Evolutionary conservation across 345 rosid species (phyloP), one percentile per base, ranked within the genome.

Genomic region (Gossypium mustelinum): DNA sequence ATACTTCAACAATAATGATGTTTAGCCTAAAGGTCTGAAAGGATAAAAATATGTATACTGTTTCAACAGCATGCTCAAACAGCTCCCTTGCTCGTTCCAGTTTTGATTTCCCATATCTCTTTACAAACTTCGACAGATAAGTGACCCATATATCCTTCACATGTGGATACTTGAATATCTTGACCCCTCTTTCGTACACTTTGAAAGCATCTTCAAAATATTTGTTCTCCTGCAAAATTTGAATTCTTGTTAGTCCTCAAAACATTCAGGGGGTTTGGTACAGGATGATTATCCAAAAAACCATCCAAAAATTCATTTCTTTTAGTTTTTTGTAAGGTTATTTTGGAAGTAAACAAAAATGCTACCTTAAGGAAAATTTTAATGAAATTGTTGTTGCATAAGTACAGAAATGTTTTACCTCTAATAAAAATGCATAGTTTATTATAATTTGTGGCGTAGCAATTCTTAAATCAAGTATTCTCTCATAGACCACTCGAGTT

Each of bases 131-230:
- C 17, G 98, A 84, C 54, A 95, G 88, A 83, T 91, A 95, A 0
- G 97, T 91, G 11, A 90, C 93, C 99, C 99, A 95, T 44, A 91
- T 84, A 77, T 95, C 98, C 82, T 93, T 93, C 66, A 93, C 99
- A 58, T 93, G 99, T 34, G 99, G 99, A 76, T 95, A 90, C 82
- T 95, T 95, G 76, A 93, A 95, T 79, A 95, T 91, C 86, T 93
- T 95, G 76, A 95, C 97, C 62, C 99, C 98, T 79, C 97, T 87
- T 86, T 95, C 98, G 77, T 95, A 93, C 43, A 92, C 98, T 87
- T 90, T 95, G 86, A 95, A 95, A 77, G 99, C 99, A 87, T 95
- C 98, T 86, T 95, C 98, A 55, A 95, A 93, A 75, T 90, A 95
- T 76, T 87, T 93, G 73, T 93, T 87, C 75, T 91, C 97, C 97